Base-by-base conservation (phyloP, 768 basidiomycete genomes). In the Sarcomyxa edulis region DNA sequence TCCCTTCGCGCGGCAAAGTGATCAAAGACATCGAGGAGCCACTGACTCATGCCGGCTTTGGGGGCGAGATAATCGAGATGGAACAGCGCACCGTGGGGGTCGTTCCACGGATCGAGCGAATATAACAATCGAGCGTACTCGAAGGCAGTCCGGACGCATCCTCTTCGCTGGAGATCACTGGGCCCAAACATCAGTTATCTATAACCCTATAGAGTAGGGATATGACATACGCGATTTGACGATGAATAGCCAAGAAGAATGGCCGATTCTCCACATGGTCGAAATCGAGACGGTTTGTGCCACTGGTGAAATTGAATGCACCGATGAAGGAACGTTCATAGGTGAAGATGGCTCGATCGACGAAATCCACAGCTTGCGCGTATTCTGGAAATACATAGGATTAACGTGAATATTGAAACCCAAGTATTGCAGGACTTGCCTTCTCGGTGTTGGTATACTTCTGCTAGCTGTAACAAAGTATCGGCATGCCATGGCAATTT, bases 321-420 rank as follows among this genome's bases (percentile, higher is more conserved):
- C 92, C 89, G 11, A 91, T 73, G 48, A 97, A 87, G 8, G 87
- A 80, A 9, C 92, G 78, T 51, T 97, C 94, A 45, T 94, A 96
- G 0, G 92, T 81, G 62, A 94, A 97, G 11, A 99, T 58, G 0
- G 94, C 87, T n/a, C 93, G 77, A 40, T 91, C 86, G n/a, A 92
- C 78, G 50, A 79, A 90, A 44, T 96, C 92, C 3, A 87, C 78
- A 0, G 91, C 89, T 37, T 82, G 77, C 25, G 82, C 71, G 50
- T 92, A 78, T 53, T 96, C 92, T 90, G 39, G 15, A n/a, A n/a
- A n/a, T n/a, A 28, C 20, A 14, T 12, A 12, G 8, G 9, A 21
- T 32, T 33, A 37, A 27, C 29, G 5, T 14, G 35, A 33, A 22
- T 37, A 41, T 16, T 12, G 32, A 25, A 36, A 39, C 9, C n/a